A percentile compares a stretch with the other conserved stretches of the same genome.
Conservation (phyloP, 495 filamentous ascomycete genomes). For the Daldinia decipiens region DNA sequence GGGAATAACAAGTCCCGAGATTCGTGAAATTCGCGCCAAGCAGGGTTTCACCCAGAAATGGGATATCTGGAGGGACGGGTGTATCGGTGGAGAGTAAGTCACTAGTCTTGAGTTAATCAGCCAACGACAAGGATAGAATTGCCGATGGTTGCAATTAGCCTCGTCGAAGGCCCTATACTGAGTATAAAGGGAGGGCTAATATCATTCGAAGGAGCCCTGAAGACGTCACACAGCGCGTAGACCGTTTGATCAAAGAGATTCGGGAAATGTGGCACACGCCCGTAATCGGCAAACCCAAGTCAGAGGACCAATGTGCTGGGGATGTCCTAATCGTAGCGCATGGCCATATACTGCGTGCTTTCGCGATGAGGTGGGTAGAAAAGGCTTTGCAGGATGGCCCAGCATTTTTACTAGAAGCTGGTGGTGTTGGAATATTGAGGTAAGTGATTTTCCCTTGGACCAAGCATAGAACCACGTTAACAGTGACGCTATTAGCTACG, state of each 20-base stretch:
- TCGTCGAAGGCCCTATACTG: background rate
- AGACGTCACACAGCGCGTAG: slow-evolving; percentile 74
- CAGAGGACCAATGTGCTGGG: slow-evolving; percentile 48
- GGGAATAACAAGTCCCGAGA: slow-evolving; percentile 81
- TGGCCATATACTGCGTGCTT: slow-evolving; percentile 87
- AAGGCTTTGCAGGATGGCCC: slow-evolving; percentile 73
- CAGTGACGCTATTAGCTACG: slow-evolving; percentile 59
- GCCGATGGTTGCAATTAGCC: background rate
- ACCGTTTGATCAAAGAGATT: slow-evolving; percentile 80
- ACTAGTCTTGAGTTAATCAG: background rate
- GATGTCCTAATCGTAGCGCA: slow-evolving; percentile 77
- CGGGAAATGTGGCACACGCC: slow-evolving; percentile 65
- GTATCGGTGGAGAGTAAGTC: slow-evolving; percentile 72
- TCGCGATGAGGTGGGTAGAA: slow-evolving; percentile 87
- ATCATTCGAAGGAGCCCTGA: slow-evolving; percentile 60
- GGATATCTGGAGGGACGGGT: slow-evolving; percentile 90
- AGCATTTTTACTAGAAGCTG: slow-evolving; percentile 78
- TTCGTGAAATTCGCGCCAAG: slow-evolving; percentile 67
- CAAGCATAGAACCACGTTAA: slow-evolving; percentile 34
- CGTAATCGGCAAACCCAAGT: slow-evolving; percentile 59
- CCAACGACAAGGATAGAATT: background rate
- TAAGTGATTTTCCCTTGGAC: slow-evolving; percentile 39
- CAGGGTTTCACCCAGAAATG: slow-evolving; percentile 68
- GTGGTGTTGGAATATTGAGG: slow-evolving; percentile 85
- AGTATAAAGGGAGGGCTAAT: slow-evolving; percentile 29